Evolutionary conservation across 805 yeast species (phyloP).

Genomic region (Zygoascus biomembranicola): DNA sequence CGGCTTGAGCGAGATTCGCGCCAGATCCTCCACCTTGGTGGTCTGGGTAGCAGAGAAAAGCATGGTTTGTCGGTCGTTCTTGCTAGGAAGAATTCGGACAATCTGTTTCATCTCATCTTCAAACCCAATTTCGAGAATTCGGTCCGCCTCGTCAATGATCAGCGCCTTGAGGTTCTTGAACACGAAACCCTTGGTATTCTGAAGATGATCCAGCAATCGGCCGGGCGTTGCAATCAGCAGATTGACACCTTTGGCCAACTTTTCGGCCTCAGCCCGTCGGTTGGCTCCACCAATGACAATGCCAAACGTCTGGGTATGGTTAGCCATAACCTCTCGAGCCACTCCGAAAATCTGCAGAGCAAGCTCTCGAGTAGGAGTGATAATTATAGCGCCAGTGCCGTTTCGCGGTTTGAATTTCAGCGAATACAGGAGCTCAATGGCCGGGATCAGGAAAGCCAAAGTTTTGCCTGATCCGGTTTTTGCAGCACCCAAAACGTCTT

Average conservation of each 20-base stretch:
- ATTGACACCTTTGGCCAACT: constrained; percentile 88
- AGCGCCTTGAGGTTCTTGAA: constrained; percentile 91
- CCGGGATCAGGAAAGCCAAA: constrained; percentile 90
- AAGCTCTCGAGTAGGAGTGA: constrained; percentile 95
- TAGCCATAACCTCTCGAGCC: constrained; percentile 85
- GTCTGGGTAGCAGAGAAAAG: constrained; percentile 99
- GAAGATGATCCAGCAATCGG: constrained; percentile 89
- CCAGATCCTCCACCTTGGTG: constrained; percentile 95
- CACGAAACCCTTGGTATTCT: constrained; percentile 88
- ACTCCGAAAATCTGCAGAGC: constrained; percentile 98
- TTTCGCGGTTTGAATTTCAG: constrained; percentile 94
- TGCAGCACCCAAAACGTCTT: constrained; percentile 98
- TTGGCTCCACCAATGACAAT: constrained; percentile 98
- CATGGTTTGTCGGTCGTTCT: constrained; percentile 92
- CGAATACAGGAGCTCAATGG: constrained; percentile 83
- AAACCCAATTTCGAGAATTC: constrained; percentile 95
- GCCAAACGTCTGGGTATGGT: constrained; percentile 89
- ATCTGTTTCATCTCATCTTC: constrained; percentile 99
- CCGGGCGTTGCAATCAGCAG: constrained; percentile 96
- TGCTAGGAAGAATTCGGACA: constrained; percentile 76
- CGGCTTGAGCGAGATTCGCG: constrained; percentile 87
- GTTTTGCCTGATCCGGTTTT: constrained; percentile 99
- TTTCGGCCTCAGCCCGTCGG: constrained; percentile 95
- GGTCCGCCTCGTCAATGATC: constrained; percentile 95
- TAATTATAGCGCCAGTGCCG: constrained; percentile 94